Evolutionary conservation across 768 basidiomycete species (phyloP), one percentile per base, ranked within the genome.

Genomic region (Dacryopinax spathularia): DNA sequence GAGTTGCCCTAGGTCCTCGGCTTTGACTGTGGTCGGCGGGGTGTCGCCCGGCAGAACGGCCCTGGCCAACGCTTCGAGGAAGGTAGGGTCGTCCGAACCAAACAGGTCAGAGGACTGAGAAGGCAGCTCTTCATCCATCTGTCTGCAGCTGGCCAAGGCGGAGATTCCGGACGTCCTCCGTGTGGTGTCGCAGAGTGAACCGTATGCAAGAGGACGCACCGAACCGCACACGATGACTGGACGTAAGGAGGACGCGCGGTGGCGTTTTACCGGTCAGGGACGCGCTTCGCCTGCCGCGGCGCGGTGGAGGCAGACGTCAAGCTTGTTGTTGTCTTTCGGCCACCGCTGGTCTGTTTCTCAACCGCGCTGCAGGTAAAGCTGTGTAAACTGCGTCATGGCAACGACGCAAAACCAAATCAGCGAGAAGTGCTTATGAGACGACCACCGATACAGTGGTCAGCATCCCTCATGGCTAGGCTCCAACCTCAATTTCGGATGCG

Each of bases 21-120:
- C 65, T 20, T 64, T 27, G 22, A 56, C 60, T 34, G 34, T 43
- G 62, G 7, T 60, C 33, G 9, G n/a, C 2, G 36, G 69, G 20
- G 73, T 25, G 69, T 83, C 82, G 3, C 81, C 83, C 20, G 82
- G 81, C 60, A 84, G 73, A 36, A 75, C 73, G 1, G 76, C 71
- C 22, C 72, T 73, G 34, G 74, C 69, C 27, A 86, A 76, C 3
- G 80, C 81, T 61, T 78, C 73, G 36, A 84, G 70, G 66, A 82
- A 82, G 27, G 77, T 75, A 18, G 82, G 73, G 65, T 84, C 81
- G 59, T 84, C 81, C 39, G 81, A 76, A 25, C 76, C 78, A 65
- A 78, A 84, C 69, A 63, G 48, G 48, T 56, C 48, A 15, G 48
- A 56, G 20, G 48, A 56, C 48, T 56, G 48, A 13, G 48, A 56